These are phyloP conservation scores for Chlamydomonas reinhardtii DNA, from an alignment of 163 green algal species.

Conservation along the genomic window DNA sequence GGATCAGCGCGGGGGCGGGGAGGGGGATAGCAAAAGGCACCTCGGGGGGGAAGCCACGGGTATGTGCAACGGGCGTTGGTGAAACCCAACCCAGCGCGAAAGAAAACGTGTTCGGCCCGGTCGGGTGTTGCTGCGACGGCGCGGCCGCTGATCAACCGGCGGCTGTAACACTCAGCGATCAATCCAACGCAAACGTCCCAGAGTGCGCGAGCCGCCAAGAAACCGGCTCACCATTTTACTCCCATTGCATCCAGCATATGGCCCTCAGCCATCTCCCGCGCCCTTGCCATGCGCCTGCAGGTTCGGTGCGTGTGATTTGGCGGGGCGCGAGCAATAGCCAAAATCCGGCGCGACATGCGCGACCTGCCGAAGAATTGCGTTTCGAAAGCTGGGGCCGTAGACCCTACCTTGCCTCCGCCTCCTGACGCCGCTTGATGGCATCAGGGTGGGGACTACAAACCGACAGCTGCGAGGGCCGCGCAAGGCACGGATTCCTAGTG, in stretches of 20 bases:
- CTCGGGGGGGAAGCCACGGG: too few species aligned
- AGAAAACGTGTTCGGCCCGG: too few species aligned
- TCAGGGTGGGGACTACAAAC: constrained; percentile 16
- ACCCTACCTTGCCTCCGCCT: constrained; percentile 22
- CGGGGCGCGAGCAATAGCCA: neutral
- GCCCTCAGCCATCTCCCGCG: constrained; percentile 17
- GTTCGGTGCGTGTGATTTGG: too few species aligned
- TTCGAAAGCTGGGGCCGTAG: too few species aligned
- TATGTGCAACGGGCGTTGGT: too few species aligned
- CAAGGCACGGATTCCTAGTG: neutral
- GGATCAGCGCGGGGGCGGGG: too few species aligned
- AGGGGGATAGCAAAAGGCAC: too few species aligned
- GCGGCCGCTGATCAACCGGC: too few species aligned
- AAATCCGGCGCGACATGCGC: neutral
- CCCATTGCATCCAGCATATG: constrained; percentile 2
- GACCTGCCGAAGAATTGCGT: neutral
- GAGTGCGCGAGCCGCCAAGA: neutral
- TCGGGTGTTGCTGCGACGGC: too few species aligned
- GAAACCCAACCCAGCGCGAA: too few species aligned
- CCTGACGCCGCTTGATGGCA: constrained; percentile 21
- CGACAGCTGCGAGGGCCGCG: neutral
- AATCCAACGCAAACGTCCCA: neutral
- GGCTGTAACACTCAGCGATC: neutral
- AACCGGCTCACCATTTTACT: constrained; percentile 14
- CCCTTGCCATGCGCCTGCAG: neutral